A percentile compares a stretch with the other conserved stretches of the same genome.
Evolutionary conservation across 73 alveolate species (phyloP).

Genomic region (Effrenium voratum): DNA sequence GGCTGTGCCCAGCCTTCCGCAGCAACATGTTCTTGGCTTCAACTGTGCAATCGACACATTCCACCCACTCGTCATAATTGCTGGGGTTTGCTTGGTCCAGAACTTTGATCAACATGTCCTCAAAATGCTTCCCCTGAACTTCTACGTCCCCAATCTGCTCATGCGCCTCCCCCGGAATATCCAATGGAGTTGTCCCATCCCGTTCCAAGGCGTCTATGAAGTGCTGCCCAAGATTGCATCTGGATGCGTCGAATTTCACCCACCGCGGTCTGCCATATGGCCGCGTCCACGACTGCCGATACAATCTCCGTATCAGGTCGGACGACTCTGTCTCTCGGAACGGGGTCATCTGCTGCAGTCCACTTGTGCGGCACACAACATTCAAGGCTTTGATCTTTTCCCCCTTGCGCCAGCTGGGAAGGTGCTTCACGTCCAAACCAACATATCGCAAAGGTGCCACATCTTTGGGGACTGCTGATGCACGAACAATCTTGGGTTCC

Average conservation of each 20-base stretch:
- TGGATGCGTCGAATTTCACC: neutral
- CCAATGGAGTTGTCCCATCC: neutral
- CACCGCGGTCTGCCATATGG: neutral
- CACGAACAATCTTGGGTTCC: neutral
- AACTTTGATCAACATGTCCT: neutral
- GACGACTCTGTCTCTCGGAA: neutral
- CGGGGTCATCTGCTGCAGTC: constrained; percentile 15
- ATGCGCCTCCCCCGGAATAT: neutral
- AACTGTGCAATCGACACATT: neutral
- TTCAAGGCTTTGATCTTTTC: constrained; percentile 35
- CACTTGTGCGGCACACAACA: neutral
- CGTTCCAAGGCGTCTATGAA: neutral
- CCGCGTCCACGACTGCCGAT: neutral
- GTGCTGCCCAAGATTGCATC: neutral
- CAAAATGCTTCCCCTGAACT: neutral
- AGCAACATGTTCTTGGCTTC: neutral
- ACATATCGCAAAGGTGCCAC: neutral
- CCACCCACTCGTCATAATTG: neutral
- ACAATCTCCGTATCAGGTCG: neutral
- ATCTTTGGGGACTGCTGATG: neutral
- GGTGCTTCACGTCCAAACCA: neutral
- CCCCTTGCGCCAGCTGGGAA: neutral
- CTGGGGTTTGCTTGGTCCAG: neutral
- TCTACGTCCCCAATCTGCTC: neutral
- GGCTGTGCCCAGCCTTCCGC: neutral